Evolutionary conservation across 2,329 filamentous ascomycete species (phyloP), one percentile per base, ranked within the genome.

Genomic region (Chalara sp.): DNA sequence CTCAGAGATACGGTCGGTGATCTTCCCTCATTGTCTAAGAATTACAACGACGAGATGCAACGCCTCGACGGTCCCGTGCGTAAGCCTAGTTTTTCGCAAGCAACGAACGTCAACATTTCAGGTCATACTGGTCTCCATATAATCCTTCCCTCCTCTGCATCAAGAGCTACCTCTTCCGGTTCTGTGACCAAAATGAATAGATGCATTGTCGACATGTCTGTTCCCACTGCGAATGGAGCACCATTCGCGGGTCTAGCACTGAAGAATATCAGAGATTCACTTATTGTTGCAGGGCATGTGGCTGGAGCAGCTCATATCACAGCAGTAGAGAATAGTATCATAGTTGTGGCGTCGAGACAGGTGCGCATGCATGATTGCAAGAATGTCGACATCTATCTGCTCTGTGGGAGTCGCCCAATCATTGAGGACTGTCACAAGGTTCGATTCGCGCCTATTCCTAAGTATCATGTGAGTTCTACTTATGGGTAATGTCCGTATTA

Each of bases 341-440:
- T 95, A 11, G 81, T 96, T 0, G 82, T 96, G 3, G 76, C 81
- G 6, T 87, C 88, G 48, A 79, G 86, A n/a, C 93, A 99, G 68
- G 89, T 96, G 61, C 81, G 93, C 28, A 92, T 99, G 73, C 93
- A 99, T 66, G 86, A 92, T 58, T 95, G 89, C 63, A 75, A 72
- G 43, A 79, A 90, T 54, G 86, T 95, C 35, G 82, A 89, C 58
- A 76, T 99, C 8, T 97, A 97, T 65, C 73, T 99, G 52, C 79
- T 85, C 57, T 91, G 87, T 64, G 74, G 76, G 1, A 93, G 88
- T 61, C 83, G 90, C 55, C 93, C 93, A 0, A 96, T 99, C 60
- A 95, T 99, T 56, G 93, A 99, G 68, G 86, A 93, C 58, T 97
- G 92, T 65, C 76, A 70, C 29, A 77, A 75, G 11, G 80, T 99